Conservation (phyloP, 169 alveolate species). For the Cryptosporidium xiaoi region DNA sequence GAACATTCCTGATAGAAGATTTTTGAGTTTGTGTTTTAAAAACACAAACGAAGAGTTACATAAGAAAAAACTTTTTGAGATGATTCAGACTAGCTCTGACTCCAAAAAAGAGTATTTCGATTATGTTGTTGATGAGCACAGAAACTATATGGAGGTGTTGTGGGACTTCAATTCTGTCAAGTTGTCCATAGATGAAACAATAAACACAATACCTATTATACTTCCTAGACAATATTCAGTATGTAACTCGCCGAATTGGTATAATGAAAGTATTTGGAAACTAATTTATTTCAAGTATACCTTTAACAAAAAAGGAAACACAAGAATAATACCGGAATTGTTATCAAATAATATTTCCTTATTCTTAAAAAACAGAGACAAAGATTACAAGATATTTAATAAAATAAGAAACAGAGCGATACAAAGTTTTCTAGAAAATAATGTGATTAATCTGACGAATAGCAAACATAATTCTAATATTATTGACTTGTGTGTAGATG, state of each 20-base stretch:
- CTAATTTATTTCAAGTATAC: conserved; percentile 5
- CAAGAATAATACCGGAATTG: neutral
- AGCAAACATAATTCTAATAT: neutral
- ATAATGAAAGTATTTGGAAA: conserved; percentile 28
- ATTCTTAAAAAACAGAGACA: conserved; percentile 9
- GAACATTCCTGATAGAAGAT: conserved; percentile 59
- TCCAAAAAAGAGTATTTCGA: conserved; percentile 61
- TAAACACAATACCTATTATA: conserved; percentile 25
- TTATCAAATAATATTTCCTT: neutral
- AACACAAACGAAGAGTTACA: conserved; percentile 30
- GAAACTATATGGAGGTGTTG: conserved; percentile 48
- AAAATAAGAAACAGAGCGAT: conserved; percentile 2
- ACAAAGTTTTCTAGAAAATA: neutral
- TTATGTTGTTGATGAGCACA: conserved; percentile 58
- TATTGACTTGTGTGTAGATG: conserved; percentile 52
- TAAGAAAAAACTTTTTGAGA: conserved; percentile 19
- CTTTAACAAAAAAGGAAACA: neutral
- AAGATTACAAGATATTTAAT: conserved; percentile 9
- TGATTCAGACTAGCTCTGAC: conserved; percentile 45
- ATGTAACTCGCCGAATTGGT: conserved; percentile 54
- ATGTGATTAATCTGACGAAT: neutral
- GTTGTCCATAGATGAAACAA: conserved; percentile 11
- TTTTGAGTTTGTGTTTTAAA: conserved; percentile 10
- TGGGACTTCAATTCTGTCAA: conserved; percentile 66
- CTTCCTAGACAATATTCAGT: conserved; percentile 67